Evolutionary conservation across 768 basidiomycete genomes (phyloP), one percentile per base, ranked within the genome.

Genomic region (Mycena leptocephala): DNA sequence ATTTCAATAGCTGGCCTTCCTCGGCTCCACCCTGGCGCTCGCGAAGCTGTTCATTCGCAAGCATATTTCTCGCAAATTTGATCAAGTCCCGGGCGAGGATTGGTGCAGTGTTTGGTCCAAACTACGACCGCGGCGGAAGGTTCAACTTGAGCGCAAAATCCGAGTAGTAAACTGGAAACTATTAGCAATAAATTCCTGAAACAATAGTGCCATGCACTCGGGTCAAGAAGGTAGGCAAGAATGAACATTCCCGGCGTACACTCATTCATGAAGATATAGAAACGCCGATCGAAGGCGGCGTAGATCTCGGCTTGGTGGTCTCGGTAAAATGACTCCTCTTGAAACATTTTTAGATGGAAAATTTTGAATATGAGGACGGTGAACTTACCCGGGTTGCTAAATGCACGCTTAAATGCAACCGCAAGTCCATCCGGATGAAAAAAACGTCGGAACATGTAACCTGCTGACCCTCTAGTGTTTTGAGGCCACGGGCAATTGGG

Each of bases 201-300:
- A n/a, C n/a, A n/a, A n/a, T n/a, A n/a, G n/a, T n/a, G n/a, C n/a
- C n/a, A n/a, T n/a, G n/a, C n/a, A 68, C 67, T 58, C 16, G 67
- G 67, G 41, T 68, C 67, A 18, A 56, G 67, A 16, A 68, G 28
- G 39, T 68, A 68, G 24, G 67, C 33, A 55, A 68, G 67, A 39
- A 68, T 22, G 14, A 68, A 68, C 67, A 68, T 68, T 22, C 67
- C 67, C 1, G 67, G 53, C 5, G 67, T 68, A 28, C 67, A 68
- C 10, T 68, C 67, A 30, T 68, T 39, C 67, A 56, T 68, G 28
- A 68, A 68, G 11, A 55, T 56, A 1, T 55, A 30, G 55, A 55
- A 68, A 9, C 53, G 53, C 5, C 53, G 67, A 39, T 68, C 43
- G 24, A 66, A 51, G 1, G 64, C 64, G 13, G 64, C 64, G 18